Conservation (phyloP, 2,329 filamentous ascomycete species). For the Trichophyton simii region DNA sequence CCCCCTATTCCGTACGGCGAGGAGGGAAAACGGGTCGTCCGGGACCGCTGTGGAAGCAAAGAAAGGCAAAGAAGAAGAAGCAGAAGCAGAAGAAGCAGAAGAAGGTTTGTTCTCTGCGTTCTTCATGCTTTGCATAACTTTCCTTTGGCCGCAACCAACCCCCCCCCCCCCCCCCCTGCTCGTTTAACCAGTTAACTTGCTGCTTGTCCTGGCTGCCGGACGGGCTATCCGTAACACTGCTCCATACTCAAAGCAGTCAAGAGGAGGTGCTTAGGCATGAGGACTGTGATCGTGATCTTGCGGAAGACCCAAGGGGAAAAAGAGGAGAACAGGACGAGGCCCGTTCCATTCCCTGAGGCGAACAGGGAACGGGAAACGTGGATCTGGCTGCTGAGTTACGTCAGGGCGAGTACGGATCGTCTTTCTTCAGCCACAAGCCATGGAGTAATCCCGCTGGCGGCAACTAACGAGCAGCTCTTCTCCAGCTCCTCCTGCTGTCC, state of each 20-base stretch:
- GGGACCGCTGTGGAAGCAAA: neutral
- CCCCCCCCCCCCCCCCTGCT: neutral
- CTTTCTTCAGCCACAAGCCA: neutral
- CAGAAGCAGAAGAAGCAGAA: neutral
- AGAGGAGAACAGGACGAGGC: neutral
- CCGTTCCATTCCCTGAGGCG: neutral
- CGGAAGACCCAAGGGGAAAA: neutral
- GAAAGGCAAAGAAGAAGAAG: neutral
- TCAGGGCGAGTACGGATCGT: neutral
- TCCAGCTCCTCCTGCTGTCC: neutral
- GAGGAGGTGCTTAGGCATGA: neutral
- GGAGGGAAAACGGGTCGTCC: neutral
- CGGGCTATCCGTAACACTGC: neutral
- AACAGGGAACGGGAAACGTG: neutral
- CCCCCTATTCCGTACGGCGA: neutral
- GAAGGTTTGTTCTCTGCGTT: neutral
- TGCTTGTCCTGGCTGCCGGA: neutral
- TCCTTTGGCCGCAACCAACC: neutral
- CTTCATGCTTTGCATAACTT: conserved; percentile 2
- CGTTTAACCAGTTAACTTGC: neutral
- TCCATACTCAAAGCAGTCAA: neutral
- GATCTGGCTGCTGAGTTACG: neutral
- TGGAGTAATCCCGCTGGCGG: neutral
- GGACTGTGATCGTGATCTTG: neutral
- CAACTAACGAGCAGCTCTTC: neutral